Conservation (phyloP, 495 filamentous ascomycete genomes). For the Aspergillus sclerotioniger region DNA sequence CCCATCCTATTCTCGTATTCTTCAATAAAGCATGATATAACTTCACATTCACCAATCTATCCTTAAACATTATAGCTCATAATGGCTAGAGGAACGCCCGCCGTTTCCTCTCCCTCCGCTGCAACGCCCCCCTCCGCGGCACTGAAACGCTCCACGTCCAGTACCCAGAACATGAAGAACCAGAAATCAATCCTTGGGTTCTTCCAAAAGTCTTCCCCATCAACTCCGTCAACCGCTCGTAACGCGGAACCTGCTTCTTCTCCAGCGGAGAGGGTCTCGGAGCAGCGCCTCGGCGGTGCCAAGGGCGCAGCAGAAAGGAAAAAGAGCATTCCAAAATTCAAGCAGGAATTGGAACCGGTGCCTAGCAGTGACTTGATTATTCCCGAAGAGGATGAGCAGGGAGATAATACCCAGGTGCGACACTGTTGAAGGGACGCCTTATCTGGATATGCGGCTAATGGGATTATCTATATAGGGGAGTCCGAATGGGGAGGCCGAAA, state of each 20-base stretch:
- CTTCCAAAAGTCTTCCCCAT: slow-evolving; percentile 67
- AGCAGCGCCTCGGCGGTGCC: slow-evolving; percentile 24
- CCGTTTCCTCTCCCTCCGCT: slow-evolving; percentile 37
- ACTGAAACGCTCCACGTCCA: slow-evolving; percentile 47
- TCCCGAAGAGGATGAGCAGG: slow-evolving; percentile 38
- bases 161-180: slow-evolving; percentile 58
- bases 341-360: slow-evolving; percentile 63
- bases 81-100: slow-evolving; percentile 39
- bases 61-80: slow-evolving; percentile 3
- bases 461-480: slow-evolving; percentile 19
- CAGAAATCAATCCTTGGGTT: slow-evolving; percentile 83
- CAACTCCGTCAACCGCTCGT: slow-evolving; percentile 36
- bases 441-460: neutral
- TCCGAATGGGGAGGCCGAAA: slow-evolving; percentile 17
- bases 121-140: slow-evolving; percentile 38
- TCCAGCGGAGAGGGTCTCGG: slow-evolving; percentile 42
- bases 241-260: slow-evolving; percentile 39
- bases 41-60: neutral
- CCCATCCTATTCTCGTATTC: neutral
- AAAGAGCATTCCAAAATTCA: slow-evolving; percentile 42
- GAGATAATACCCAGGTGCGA: slow-evolving; percentile 26
- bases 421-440: neutral
- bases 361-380: slow-evolving; percentile 70
- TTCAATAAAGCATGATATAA: slow-evolving; percentile 5
- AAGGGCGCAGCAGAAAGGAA: slow-evolving; percentile 30